A percentile compares a stretch with the other conserved stretches of the same genome.
phyloP scores from a whole-genome alignment of 495 filamentous ascomycete species.

The Beverwykella pulmonaria region DNA sequence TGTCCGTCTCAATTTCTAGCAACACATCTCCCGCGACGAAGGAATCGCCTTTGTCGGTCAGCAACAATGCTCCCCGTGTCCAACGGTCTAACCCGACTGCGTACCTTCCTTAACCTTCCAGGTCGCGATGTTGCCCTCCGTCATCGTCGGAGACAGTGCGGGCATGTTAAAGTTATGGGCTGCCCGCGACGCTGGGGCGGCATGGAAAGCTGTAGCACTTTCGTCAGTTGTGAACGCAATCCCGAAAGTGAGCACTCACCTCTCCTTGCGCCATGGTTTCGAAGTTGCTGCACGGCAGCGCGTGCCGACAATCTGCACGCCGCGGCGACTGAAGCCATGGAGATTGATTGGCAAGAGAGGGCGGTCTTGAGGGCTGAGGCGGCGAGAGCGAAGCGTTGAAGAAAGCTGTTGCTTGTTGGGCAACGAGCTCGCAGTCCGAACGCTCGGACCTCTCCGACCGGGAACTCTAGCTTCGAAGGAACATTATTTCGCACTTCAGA shows the following conservation, averaged over 20 bases:
- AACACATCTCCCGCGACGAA: slow-evolving; percentile 79
- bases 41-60: slow-evolving; percentile 54
- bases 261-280: slow-evolving; percentile 33
- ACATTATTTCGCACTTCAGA: not conserved
- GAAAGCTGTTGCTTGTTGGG: slow-evolving; percentile 28
- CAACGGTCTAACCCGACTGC: not conserved
- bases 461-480: not conserved
- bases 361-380: slow-evolving; percentile 1
- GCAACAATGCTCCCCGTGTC: not conserved
- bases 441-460: not conserved
- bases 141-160: slow-evolving; percentile 85
- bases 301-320: slow-evolving; percentile 40
- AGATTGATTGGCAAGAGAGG: not conserved
- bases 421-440: slow-evolving; percentile 21
- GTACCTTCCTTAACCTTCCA: slow-evolving; percentile 79
- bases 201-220: slow-evolving; percentile 59
- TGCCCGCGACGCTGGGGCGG: slow-evolving; percentile 59
- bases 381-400: slow-evolving; percentile 15
- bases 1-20: slow-evolving; percentile 85
- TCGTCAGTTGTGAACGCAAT: slow-evolving; percentile 17
- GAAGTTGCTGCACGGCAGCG: slow-evolving; percentile 36
- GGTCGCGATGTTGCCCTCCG: slow-evolving; percentile 75
- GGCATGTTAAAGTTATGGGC: slow-evolving; percentile 85
- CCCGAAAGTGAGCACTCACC: slow-evolving; percentile 28
- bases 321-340: slow-evolving; percentile 41